Evolutionary conservation across 2,329 filamentous ascomycete genomes (phyloP).

Genomic region (Botryotinia convoluta): DNA sequence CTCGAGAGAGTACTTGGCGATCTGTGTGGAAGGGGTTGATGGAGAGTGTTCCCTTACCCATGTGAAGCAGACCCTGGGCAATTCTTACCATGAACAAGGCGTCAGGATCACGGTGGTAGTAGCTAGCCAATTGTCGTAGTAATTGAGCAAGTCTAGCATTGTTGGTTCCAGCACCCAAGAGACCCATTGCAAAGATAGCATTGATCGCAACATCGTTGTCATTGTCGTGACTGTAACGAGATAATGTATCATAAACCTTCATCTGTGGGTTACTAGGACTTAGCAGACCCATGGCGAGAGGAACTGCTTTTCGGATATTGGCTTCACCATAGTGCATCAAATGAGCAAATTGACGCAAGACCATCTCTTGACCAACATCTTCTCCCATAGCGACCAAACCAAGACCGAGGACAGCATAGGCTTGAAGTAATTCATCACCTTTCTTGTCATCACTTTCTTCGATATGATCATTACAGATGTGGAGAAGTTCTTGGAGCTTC

Average conservation of each 20-base stretch:
- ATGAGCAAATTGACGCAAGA: constrained; percentile 93
- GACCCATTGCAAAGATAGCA: constrained; percentile 98
- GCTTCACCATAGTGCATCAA: constrained; percentile 98
- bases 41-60: constrained; percentile 97
- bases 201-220: constrained; percentile 98
- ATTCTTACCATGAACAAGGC: constrained; percentile 99
- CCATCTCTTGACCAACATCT: constrained; percentile 98
- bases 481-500: constrained; percentile 94
- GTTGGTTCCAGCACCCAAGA: constrained; percentile 94
- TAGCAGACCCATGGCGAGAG: constrained; percentile 92
- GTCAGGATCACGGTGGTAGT: constrained; percentile 96
- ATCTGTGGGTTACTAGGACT: constrained; percentile 98
- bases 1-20: constrained; percentile 88
- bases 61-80: constrained; percentile 93
- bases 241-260: constrained; percentile 99
- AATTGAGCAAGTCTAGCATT: constrained; percentile 95
- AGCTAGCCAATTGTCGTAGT: constrained; percentile 89
- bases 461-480: constrained; percentile 97
- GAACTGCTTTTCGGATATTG: constrained; percentile 95
- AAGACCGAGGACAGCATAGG: constrained; percentile 92
- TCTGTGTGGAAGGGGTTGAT: constrained; percentile 99
- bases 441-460: constrained; percentile 94
- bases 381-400: constrained; percentile 97
- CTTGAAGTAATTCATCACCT: constrained; percentile 90
- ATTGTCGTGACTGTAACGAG: constrained; percentile 96